phyloP scores from a whole-genome alignment of 2,329 filamentous ascomycete species.

The Epichloe brachyelytri region DNA sequence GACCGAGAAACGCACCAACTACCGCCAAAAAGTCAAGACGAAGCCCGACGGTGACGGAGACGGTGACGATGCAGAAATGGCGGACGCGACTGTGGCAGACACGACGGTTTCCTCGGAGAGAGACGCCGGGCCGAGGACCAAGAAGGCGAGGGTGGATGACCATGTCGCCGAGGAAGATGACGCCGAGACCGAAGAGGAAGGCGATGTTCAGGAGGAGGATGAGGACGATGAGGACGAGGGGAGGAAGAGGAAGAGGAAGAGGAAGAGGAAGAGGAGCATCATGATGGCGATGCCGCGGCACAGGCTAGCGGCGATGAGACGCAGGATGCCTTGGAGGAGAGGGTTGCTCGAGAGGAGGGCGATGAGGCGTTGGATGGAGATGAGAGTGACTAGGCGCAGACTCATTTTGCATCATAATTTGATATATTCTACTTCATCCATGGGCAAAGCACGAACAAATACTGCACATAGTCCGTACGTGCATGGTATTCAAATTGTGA shows the following conservation, averaged over 20 bases:
- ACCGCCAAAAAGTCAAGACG: slow-evolving; percentile 56
- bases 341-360: slow-evolving; percentile 32
- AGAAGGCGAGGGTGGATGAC: slow-evolving; percentile 30
- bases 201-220: slow-evolving; percentile 32
- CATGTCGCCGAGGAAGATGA: slow-evolving; percentile 12
- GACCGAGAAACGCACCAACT: slow-evolving; percentile 60
- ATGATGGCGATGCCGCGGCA: slow-evolving; percentile 26
- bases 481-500: too few species aligned
- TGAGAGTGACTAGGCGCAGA: slow-evolving; percentile 36
- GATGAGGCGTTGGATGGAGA: slow-evolving; percentile 52
- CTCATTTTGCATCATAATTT: too few species aligned
- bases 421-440: too few species aligned
- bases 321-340: slow-evolving; percentile 39
- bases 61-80: slow-evolving; percentile 24
- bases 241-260: slow-evolving; percentile 21
- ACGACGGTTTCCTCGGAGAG: slow-evolving; percentile 14
- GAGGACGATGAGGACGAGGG: slow-evolving; percentile 29
- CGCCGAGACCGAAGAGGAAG: slow-evolving; percentile 12
- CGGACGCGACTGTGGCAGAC: slow-evolving; percentile 25
- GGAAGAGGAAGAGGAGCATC: slow-evolving; percentile 22
- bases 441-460: too few species aligned
- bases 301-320: slow-evolving; percentile 32
- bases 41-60: slow-evolving; percentile 29
- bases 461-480: too few species aligned
- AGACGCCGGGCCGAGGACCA: slow-evolving; percentile 25